phyloP scores from a whole-genome alignment of 2,329 filamentous ascomycete genomes.

The Leptoxyphium fumago region DNA sequence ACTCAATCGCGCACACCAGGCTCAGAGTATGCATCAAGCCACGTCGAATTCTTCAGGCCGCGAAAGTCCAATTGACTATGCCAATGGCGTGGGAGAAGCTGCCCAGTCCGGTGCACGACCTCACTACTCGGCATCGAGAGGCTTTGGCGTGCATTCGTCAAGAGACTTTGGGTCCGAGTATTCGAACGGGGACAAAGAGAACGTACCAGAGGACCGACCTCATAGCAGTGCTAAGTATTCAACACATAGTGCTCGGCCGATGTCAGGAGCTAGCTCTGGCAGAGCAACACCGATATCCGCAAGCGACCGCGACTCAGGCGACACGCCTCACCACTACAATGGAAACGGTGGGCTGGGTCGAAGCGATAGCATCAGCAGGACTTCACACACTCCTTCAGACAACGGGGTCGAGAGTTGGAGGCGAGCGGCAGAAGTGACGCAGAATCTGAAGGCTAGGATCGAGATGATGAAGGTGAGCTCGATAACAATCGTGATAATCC shows the following conservation, averaged over 20 bases:
- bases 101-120: slow-evolving; percentile 5
- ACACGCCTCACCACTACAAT: not conserved
- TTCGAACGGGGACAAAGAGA: slow-evolving; percentile 29
- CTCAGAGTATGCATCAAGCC: slow-evolving; percentile 21
- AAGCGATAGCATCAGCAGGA: slow-evolving; percentile 8
- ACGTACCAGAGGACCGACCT: slow-evolving; percentile 15
- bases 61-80: not conserved
- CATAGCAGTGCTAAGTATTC: not conserved
- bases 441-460: slow-evolving; percentile 90
- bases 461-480: slow-evolving; percentile 80
- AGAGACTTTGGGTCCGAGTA: not conserved
- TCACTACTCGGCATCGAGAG: slow-evolving; percentile 10
- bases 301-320: slow-evolving; percentile 2
- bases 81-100: slow-evolving; percentile 3
- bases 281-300: slow-evolving; percentile 33
- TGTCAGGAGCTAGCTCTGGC: slow-evolving; percentile 9
- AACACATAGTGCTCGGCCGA: not conserved
- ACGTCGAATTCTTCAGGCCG: not conserved
- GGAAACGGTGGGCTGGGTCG: not conserved
- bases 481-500: too few species aligned
- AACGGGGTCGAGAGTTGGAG: slow-evolving; percentile 86
- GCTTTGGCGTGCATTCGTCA: slow-evolving; percentile 6
- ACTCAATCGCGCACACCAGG: slow-evolving; percentile 29
- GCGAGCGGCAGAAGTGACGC: slow-evolving; percentile 90
- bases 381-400: not conserved